A percentile compares a stretch with the other conserved stretches of the same genome.
Evolutionary conservation across 2,329 filamentous ascomycete genomes (phyloP).

Genomic region (Penicillium hesseltinei): DNA sequence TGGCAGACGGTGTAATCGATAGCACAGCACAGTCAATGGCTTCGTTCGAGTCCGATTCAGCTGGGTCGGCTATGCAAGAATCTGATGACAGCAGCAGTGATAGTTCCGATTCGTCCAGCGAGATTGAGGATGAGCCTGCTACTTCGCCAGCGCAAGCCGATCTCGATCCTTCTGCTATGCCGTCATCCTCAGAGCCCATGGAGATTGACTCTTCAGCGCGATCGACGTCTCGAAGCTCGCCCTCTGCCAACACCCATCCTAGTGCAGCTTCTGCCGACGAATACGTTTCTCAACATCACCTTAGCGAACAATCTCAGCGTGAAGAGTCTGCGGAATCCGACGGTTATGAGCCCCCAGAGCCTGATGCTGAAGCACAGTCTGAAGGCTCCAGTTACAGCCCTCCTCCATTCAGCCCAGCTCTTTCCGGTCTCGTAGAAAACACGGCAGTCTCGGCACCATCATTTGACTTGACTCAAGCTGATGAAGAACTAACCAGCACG

Average conservation of each 20-base stretch:
- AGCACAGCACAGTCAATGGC: constrained; percentile 17
- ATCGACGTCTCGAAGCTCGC: not conserved
- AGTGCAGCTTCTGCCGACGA: constrained; percentile 13
- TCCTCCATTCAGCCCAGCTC: constrained; percentile 45
- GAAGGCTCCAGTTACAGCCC: constrained; percentile 33
- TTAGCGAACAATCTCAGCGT: constrained; percentile 16
- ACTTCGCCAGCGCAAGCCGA: constrained; percentile 16
- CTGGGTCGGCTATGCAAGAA: constrained; percentile 41
- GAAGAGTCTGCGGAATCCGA: constrained; percentile 46
- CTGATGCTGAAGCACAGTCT: constrained; percentile 29
- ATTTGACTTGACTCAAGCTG: constrained; percentile 21
- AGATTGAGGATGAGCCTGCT: constrained; percentile 18
- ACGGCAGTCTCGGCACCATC: constrained; percentile 23
- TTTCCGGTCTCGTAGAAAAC: constrained; percentile 33
- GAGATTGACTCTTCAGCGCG: not conserved
- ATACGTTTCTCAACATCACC: not conserved
- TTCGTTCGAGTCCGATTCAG: constrained; percentile 29
- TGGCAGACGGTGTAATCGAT: constrained; percentile 10
- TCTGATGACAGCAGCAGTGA: constrained; percentile 29
- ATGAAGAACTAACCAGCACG: constrained; percentile 34
- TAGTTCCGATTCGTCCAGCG: constrained; percentile 14
- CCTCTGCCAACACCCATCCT: constrained; percentile 8
- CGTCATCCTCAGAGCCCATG: constrained; percentile 1
- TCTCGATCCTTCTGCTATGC: not conserved
- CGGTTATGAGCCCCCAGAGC: constrained; percentile 56